phyloP scores from a whole-genome alignment of 1,284 basidiomycete genomes.

The Malassezia restricta region DNA sequence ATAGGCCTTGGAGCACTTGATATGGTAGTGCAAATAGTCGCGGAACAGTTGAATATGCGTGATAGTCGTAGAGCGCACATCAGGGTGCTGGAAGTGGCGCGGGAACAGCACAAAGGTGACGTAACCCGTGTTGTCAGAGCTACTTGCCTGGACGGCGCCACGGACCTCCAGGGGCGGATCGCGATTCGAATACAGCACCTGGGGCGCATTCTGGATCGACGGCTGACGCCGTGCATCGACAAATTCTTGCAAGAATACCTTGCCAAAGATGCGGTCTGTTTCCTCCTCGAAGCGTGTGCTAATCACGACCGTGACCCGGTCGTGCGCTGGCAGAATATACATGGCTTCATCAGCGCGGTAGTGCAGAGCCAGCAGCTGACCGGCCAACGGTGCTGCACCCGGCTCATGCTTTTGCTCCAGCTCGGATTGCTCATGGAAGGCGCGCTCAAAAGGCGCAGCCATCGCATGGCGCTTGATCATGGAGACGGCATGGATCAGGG shows the following conservation, averaged over 20 bases:
- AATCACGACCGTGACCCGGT: constrained; percentile 96
- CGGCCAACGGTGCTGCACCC: constrained; percentile 46
- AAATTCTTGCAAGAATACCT: constrained; percentile 98
- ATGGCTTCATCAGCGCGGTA: constrained; percentile 89
- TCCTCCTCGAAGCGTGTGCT: constrained; percentile 94
- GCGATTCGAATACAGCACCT: constrained; percentile 90
- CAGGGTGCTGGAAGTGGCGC: constrained; percentile 72
- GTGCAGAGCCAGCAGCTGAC: constrained; percentile 69
- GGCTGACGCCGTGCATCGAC: constrained; percentile 89
- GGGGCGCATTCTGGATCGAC: constrained; percentile 88
- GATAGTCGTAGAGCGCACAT: constrained; percentile 70
- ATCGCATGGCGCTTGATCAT: constrained; percentile 86
- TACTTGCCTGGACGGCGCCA: constrained; percentile 65
- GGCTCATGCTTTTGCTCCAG: constrained; percentile 56
- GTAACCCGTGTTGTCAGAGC: constrained; percentile 85
- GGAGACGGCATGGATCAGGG: constrained; percentile 68
- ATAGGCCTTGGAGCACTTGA: constrained; percentile 98
- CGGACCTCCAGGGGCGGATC: constrained; percentile 93
- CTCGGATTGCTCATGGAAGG: constrained; percentile 73
- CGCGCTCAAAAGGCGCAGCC: constrained; percentile 83
- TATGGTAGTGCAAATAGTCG: constrained; percentile 94
- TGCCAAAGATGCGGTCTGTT: constrained; percentile 90
- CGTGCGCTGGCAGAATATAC: constrained; percentile 79
- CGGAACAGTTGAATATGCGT: constrained; percentile 94
- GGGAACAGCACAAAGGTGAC: constrained; percentile 98